Base-by-base conservation (phyloP, 2,329 filamentous ascomycete species). In the Geosmithia morbida region DNA sequence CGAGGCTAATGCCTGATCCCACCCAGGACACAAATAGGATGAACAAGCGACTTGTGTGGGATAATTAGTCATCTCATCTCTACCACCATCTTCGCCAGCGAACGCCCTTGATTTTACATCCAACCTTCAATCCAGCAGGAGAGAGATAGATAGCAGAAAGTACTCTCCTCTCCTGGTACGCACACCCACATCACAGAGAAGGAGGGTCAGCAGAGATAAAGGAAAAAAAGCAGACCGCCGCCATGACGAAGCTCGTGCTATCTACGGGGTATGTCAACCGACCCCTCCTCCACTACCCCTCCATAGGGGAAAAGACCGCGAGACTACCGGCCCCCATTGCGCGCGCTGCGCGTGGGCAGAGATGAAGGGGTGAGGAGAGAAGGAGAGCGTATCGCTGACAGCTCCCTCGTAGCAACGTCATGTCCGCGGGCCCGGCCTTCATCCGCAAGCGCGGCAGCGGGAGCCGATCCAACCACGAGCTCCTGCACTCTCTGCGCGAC, bases 381-480 rank as follows among this genome's bases (percentile, higher is more conserved):
- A 16, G 13, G 26, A 33, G 26, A 19, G 16, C 18, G 13, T 7
- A 18, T n/a, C 4, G 14, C 33, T 41, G 10, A 33, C 19, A 8
- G 17, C 18, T 18, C 26, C 6, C 26, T 42, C 49, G 44, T 56
- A 79, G 75, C 59, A 96, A 94, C 70, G 84, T 94, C 62, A 87
- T 94, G 75, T 83, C 83, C 56, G 81, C 79, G 52, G 85, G 86
- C 49, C 84, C 85, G 49, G 87, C 87, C 45, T 83, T 95, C 52
- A 83, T 95, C 63, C 82, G 87, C 52, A 86, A 85, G 58, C 79
- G 83, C 16, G 75, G 81, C 50, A 77, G 79, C 53, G 52, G 52
- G 39, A 81, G 81, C 60, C 87, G 89, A 61, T 96, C 90, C 48
- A 97, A 97, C 62, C 81, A 89, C 56, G 92, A 98, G 66, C 78